A percentile compares a stretch with the other conserved stretches of the same genome.
phyloP scores from a whole-genome alignment of 495 filamentous ascomycete genomes.

The Aspergillus taichungensis region DNA sequence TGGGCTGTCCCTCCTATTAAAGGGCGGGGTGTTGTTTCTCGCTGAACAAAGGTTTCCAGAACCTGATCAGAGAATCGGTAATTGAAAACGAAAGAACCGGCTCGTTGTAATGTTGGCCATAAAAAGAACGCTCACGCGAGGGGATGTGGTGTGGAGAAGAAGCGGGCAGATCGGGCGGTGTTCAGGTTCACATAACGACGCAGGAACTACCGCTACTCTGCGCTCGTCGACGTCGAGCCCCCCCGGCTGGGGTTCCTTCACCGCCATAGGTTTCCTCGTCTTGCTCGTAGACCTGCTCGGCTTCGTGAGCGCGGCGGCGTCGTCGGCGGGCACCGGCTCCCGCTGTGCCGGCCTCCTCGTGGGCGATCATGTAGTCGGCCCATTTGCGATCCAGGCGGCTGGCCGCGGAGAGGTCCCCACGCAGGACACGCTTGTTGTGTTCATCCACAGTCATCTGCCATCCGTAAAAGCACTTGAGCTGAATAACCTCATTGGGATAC shows the following conservation, averaged over 20 bases:
- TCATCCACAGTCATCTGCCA: constrained; percentile 94
- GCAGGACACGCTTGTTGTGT: constrained; percentile 74
- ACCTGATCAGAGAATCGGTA: constrained; percentile 1
- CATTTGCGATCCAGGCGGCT: constrained; percentile 75
- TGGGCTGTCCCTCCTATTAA: not conserved
- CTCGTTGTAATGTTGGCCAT: not conserved
- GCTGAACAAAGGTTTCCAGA: constrained; percentile 8
- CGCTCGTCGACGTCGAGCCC: constrained; percentile 40
- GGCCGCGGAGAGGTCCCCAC: constrained; percentile 63
- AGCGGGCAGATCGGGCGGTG: not conserved
- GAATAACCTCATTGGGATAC: constrained; percentile 66
- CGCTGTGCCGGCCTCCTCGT: constrained; percentile 68
- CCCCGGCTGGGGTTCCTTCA: constrained; percentile 15
- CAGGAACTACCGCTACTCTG: constrained; percentile 42
- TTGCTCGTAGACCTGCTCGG: constrained; percentile 57
- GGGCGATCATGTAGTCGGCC: constrained; percentile 89
- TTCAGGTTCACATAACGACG: constrained; percentile 40
- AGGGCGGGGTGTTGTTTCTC: not conserved
- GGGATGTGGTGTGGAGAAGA: not conserved
- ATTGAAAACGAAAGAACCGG: not conserved
- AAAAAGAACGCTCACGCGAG: not conserved
- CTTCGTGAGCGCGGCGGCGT: constrained; percentile 67
- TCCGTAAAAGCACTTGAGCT: constrained; percentile 86
- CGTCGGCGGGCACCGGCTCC: constrained; percentile 59
- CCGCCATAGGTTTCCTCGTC: constrained; percentile 40